Base-by-base conservation (phyloP, 2,329 filamentous ascomycete genomes). In the Triangularia verruculosa region DNA sequence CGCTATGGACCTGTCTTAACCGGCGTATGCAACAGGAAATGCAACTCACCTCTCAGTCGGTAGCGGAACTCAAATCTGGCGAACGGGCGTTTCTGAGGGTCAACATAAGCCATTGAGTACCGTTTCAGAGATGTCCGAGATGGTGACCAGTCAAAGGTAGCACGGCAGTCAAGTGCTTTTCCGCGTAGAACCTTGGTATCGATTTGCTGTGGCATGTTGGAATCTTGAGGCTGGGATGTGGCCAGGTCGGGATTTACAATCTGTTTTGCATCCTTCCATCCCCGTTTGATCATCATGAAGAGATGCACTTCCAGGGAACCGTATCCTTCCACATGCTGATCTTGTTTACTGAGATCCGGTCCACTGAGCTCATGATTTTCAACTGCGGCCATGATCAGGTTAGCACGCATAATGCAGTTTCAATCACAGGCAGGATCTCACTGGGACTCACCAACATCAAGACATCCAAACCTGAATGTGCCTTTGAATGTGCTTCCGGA, bases 11-110 rank as follows among this genome's bases (percentile, higher is more conserved):
- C 13, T 47, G 12, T 5, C n/a, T n/a, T n/a, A n/a, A n/a, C n/a
- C n/a, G n/a, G n/a, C n/a, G n/a, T n/a, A n/a, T n/a, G n/a, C 13
- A 20, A 9, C 9, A 4, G 27, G 27, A 28, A 28, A n/a, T n/a
- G n/a, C n/a, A 47, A 53, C 61, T 47, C 7, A 64, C 64, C 39
- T 39, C 15, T 62, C 2, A 32, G 43, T 15, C 59, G 60, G 34
- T 66, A 66, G 2, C 27, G 51, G 27, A 66, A 66, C 22, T 64
- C 60, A 22, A 64, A 63, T 4, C 62, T 25, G 0, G 62, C 65
- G 17, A 62, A 66, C 3, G 64, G 62, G 1, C 62, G 60, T 2
- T 15, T 55, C 59, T 25, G 7, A 5, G 12, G 12, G 11, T 66
- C 58, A 3, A 1, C 13, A 25, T 53, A 57, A n/a, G n/a, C n/a